phyloP scores from a whole-genome alignment of 1,284 basidiomycete species.

The Ustilago bromivora region DNA sequence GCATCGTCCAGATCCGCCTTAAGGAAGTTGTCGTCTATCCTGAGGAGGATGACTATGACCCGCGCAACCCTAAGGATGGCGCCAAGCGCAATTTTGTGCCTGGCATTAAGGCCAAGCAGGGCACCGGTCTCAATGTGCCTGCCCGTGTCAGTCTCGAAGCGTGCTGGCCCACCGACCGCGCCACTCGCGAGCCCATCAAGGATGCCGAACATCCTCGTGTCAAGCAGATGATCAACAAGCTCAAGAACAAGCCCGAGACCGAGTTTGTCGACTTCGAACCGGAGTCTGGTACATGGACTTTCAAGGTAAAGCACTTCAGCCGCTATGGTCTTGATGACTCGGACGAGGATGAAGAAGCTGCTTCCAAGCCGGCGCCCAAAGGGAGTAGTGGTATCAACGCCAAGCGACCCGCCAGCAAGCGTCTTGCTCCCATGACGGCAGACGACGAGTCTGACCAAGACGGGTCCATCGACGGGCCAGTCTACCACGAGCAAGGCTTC shows the following conservation, averaged over 20 bases:
- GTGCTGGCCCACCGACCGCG: slow-evolving; percentile 92
- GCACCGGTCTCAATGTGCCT: slow-evolving; percentile 88
- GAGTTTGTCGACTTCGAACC: slow-evolving; percentile 85
- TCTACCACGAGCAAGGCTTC: slow-evolving; percentile 4
- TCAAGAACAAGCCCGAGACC: slow-evolving; percentile 87
- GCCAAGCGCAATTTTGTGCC: slow-evolving; percentile 62
- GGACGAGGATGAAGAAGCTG: slow-evolving; percentile 57
- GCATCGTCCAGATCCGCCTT: slow-evolving; percentile 87
- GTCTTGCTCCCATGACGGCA: slow-evolving; percentile 35
- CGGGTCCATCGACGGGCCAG: slow-evolving; percentile 14
- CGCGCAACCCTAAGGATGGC: slow-evolving; percentile 63
- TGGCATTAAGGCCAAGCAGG: slow-evolving; percentile 76
- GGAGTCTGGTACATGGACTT: slow-evolving; percentile 88
- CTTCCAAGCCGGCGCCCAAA: slow-evolving; percentile 16
- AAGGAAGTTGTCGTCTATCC: slow-evolving; percentile 95
- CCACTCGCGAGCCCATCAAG: slow-evolving; percentile 88
- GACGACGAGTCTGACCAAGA: slow-evolving; percentile 28
- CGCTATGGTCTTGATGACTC: slow-evolving; percentile 69
- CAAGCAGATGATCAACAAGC: slow-evolving; percentile 82
- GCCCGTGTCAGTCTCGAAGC: slow-evolving; percentile 83
- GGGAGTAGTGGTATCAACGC: slow-evolving; percentile 18
- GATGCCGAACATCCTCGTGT: slow-evolving; percentile 79
- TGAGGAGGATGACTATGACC: slow-evolving; percentile 73
- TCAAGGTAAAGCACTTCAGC: slow-evolving; percentile 88
- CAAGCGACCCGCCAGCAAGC: slow-evolving; percentile 41